Evolutionary conservation across 1,284 basidiomycete species (phyloP).

Genomic region (Leccinum fuscescens): DNA sequence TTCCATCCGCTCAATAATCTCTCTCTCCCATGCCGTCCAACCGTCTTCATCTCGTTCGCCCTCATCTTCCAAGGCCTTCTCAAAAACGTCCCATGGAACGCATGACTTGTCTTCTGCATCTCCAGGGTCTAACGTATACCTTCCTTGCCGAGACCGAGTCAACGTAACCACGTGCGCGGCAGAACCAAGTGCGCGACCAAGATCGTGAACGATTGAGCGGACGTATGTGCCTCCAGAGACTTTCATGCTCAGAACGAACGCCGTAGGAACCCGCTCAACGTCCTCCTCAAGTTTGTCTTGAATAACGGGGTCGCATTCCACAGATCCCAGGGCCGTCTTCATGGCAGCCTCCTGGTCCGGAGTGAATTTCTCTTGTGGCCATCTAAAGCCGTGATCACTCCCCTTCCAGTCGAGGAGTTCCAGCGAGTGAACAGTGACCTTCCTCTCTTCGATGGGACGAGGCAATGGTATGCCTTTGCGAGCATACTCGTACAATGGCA

Average conservation of each 20-base stretch:
- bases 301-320: slow-evolving; percentile 32
- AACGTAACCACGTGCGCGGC: slow-evolving; percentile 91
- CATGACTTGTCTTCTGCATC: slow-evolving; percentile 44
- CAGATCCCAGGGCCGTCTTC: slow-evolving; percentile 57
- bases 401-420: slow-evolving; percentile 73
- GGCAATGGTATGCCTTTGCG: slow-evolving; percentile 88
- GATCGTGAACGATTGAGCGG: slow-evolving; percentile 87
- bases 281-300: slow-evolving; percentile 35
- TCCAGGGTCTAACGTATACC: slow-evolving; percentile 59
- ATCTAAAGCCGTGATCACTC: slow-evolving; percentile 60
- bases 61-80: slow-evolving; percentile 55
- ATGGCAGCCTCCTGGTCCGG: slow-evolving; percentile 71
- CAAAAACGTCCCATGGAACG: slow-evolving; percentile 79
- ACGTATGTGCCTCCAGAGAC: slow-evolving; percentile 98
- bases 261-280: slow-evolving; percentile 56
- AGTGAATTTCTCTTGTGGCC: slow-evolving; percentile 71
- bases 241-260: slow-evolving; percentile 88
- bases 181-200: slow-evolving; percentile 78
- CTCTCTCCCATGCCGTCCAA: slow-evolving; percentile 69
- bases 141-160: slow-evolving; percentile 81
- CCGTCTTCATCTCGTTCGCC: slow-evolving; percentile 61
- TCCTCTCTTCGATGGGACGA: slow-evolving; percentile 87
- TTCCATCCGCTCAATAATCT: slow-evolving; percentile 61
- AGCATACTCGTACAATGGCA: slow-evolving; percentile 94
- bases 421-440: slow-evolving; percentile 80